Percentiles rank a stretch among this genome's conserved stretches.
Conservation (phyloP, 2,329 filamentous ascomycete genomes). For the Fusarium dlaminii region DNA sequence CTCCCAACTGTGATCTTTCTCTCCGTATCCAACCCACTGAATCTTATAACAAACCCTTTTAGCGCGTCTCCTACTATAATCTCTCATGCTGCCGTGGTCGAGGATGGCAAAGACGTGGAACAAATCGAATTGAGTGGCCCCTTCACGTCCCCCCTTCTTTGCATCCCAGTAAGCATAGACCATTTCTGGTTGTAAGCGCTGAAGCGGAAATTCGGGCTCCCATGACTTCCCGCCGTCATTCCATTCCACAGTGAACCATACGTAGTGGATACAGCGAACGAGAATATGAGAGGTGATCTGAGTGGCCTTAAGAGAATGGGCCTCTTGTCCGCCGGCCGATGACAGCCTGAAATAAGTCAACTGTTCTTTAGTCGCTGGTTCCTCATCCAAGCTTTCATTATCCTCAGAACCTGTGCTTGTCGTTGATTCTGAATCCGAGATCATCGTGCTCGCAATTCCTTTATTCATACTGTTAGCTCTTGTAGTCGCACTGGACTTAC, state of each 20-base stretch:
- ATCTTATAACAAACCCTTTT: background rate
- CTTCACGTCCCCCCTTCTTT: background rate
- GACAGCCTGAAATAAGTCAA: background rate
- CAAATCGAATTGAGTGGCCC: background rate
- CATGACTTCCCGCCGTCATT: background rate
- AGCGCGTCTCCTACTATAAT: background rate
- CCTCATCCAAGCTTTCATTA: fast-evolving
- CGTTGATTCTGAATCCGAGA: background rate
- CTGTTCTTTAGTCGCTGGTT: fast-evolving
- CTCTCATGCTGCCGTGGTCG: background rate
- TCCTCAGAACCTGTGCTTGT: fast-evolving
- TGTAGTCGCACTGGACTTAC: background rate
- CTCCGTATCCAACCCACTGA: background rate
- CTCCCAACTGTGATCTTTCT: background rate
- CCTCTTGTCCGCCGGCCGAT: fast-evolving
- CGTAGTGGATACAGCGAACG: background rate
- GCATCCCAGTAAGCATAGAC: background rate
- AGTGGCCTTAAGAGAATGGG: fast-evolving
- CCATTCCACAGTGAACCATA: background rate
- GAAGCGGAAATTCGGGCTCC: background rate
- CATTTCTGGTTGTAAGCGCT: background rate
- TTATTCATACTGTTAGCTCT: background rate
- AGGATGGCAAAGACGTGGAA: background rate
- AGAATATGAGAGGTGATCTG: background rate
- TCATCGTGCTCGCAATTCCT: fast-evolving